Percentiles rank a stretch among this genome's conserved stretches.
Conservation (phyloP, 1,139 yeast species). For the Scheffersomyces cryptocercus region DNA sequence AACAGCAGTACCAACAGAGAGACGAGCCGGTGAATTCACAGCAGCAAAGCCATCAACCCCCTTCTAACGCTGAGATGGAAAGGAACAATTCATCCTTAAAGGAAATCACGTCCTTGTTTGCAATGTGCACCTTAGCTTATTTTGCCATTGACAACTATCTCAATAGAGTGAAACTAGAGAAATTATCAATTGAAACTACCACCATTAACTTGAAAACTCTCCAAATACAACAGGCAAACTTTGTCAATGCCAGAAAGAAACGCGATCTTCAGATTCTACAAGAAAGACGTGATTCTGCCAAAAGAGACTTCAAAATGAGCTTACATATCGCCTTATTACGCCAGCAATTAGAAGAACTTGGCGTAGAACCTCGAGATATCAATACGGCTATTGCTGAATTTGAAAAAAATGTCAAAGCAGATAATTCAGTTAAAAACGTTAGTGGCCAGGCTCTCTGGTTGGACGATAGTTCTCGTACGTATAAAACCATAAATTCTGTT, state of each 20-base stretch:
- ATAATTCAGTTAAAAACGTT: conserved; percentile 54
- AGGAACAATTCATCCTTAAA: conserved; percentile 14
- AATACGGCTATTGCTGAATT: conserved; percentile 55
- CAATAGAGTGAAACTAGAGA: conserved; percentile 43
- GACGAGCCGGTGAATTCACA: neutral
- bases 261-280: conserved; percentile 47
- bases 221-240: conserved; percentile 45
- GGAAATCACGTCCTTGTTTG: conserved; percentile 38
- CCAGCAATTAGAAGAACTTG: conserved; percentile 54
- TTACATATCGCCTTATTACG: conserved; percentile 64
- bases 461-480: conserved; percentile 47
- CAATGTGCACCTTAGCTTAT: conserved; percentile 43
- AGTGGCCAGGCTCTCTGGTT: conserved; percentile 61
- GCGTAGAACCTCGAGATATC: conserved; percentile 53
- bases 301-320: conserved; percentile 59
- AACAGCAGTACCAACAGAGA: conserved; percentile 1
- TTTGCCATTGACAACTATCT: conserved; percentile 55
- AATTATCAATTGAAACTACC: conserved; percentile 37
- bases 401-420: conserved; percentile 56
- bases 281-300: conserved; percentile 49
- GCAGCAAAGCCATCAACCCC: neutral
- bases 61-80: neutral
- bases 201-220: conserved; percentile 44
- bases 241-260: conserved; percentile 45
- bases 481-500: neutral